These are phyloP conservation scores for Rosa multiflora DNA, from an alignment of 306 rosid species.

Conservation along the genomic window DNA sequence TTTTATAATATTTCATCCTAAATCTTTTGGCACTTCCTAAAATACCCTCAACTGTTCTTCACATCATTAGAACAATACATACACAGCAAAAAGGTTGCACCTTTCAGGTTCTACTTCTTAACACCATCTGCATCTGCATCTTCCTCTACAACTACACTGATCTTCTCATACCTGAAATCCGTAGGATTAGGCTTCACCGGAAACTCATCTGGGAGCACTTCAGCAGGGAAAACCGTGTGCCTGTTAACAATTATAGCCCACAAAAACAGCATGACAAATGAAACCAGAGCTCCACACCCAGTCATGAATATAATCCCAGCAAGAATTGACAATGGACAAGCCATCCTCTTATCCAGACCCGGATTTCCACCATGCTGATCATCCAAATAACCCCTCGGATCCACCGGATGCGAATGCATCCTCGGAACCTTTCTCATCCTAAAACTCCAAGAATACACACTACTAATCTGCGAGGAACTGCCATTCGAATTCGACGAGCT, in stretches of 20 bases:
- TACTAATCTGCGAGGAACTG: constrained; percentile 39
- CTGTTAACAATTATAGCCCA: constrained; percentile 50
- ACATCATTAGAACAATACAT: background rate
- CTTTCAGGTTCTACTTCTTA: constrained; percentile 13
- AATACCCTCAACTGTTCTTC: too few species aligned
- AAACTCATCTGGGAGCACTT: constrained; percentile 25
- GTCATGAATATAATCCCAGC: constrained; percentile 61
- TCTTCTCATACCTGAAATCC: constrained; percentile 60
- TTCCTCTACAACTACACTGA: constrained; percentile 61
- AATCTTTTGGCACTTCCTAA: too few species aligned
- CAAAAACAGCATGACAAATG: constrained; percentile 53
- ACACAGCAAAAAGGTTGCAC: constrained; percentile 16
- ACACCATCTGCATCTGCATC: constrained; percentile 18
- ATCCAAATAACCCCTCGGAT: constrained; percentile 31
- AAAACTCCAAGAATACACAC: constrained; percentile 57
- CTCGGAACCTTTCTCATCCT: constrained; percentile 29
- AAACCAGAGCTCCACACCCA: constrained; percentile 51
- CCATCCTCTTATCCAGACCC: background rate
- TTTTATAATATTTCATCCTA: too few species aligned
- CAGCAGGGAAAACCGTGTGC: constrained; percentile 28
- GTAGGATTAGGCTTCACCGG: constrained; percentile 31
- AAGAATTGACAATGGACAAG: constrained; percentile 40
- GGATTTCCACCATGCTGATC: constrained; percentile 7
- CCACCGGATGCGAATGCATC: constrained; percentile 56
- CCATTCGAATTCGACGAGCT: constrained; percentile 48